Evolutionary conservation across 2,329 filamentous ascomycete genomes (phyloP), one percentile per base, ranked within the genome.

Genomic region (Aspergillus flavus): DNA sequence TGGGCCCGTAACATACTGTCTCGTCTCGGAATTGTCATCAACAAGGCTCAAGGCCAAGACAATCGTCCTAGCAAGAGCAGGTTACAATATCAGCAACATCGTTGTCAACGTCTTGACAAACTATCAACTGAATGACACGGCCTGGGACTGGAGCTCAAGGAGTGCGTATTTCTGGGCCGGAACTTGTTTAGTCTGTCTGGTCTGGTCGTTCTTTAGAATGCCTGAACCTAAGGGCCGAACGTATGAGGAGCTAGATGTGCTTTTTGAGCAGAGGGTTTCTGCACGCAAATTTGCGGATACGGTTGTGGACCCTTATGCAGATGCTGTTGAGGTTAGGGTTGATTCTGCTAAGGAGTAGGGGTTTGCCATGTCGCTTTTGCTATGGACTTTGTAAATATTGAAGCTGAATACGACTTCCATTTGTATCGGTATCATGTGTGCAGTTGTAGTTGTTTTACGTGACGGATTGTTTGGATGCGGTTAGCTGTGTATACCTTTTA

Each of bases 21-120:
- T 86, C 21, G 79, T 86, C 39, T 80, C 84, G 0, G 85, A 87
- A 68, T 76, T 86, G 6, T 83, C 84, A 0, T 85, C 84, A 2
- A 85, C 83, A 3, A 79, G 84, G 12, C 80, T 87, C 43, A 83
- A 84, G 64, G 79, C 81, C 34, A 86, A 86, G 76, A 85, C 84
- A 0, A 83, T 86, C 28, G 84, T 85, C 3, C 74, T 87, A 56
- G 82, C 84, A 1, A 78, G 84, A 14, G 78, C 76, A 52, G 70
- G 79, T 23, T 86, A 85, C 74, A 84, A 86, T 65, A 73, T 85
- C 30, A 71, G 74, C 26, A 80, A 80, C 61, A 83, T 87, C 48
- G 64, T 81, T 28, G 80, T 78, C 68, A 88, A 87, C 43, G 88
- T 95, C 4, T 78, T 96, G 41, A 94, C 91, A 0, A 67, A 67